Evolutionary conservation across 1,284 basidiomycete species (phyloP), one percentile per base, ranked within the genome.

Genomic region (Ustilago crameri): DNA sequence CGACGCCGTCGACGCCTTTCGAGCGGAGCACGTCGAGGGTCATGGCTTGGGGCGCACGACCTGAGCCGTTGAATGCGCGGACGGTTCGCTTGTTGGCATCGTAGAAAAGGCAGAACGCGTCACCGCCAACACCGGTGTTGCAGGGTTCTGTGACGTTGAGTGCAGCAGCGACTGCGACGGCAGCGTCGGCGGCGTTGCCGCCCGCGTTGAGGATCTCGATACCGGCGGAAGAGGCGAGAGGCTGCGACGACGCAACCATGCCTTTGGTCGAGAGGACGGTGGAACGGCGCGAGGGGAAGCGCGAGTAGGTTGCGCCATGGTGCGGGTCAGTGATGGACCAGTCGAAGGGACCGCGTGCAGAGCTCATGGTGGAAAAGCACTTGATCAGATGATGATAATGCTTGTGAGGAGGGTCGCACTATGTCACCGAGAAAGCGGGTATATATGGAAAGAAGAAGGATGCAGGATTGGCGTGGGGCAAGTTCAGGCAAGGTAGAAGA

Each of bases 51-150:
- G 95, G 95, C 5, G 94, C 89, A 64, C 87, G 88, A 5, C 95
- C 95, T 0, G 91, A 93, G 9, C 92, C 93, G 70, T 95, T 95
- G 59, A 95, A 84, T 2, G 89, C 93, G 76, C 90, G 90, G 46
- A 98, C 91, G 8, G 85, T 86, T 84, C 91, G 92, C 4, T 88
- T 87, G 79, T 89, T 88, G 9, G 91, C 92, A 78, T 95, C 89
- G 79, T 91, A 98, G 85, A 92, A 96, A 20, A 97, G 86, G 78
- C 93, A 95, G 82, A 96, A 96, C 7, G 93, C 91, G 80, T 96
- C 94, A 40, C 93, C 85, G 2, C 86, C 86, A 27, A 86, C 85
- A 45, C 85, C 84, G 89, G 84, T 79, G 35, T 63, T 69, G 62
- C 65, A 75, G 5, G 81, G 81, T 41, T 82, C 81, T 22, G 76